Evolutionary conservation across 768 basidiomycete genomes (phyloP).

Genomic region (Heimioporus sp.): DNA sequence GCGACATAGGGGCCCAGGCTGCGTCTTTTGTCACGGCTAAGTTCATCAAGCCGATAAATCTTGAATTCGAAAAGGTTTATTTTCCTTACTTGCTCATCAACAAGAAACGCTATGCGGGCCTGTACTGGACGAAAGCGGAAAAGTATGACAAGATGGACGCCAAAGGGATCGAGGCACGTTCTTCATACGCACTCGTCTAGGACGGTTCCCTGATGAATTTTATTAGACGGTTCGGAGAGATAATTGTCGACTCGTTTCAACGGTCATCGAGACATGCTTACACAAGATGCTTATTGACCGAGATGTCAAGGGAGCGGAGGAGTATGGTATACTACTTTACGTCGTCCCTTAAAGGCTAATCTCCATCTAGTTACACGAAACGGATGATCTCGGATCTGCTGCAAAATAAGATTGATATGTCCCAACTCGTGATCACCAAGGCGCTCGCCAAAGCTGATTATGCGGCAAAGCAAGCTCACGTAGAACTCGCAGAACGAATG

Average conservation of each 20-base stretch:
- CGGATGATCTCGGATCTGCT: conserved; percentile 90
- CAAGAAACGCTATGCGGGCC: conserved; percentile 97
- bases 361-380: conserved; percentile 76
- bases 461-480: conserved; percentile 92
- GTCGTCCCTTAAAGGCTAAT: conserved; percentile 15
- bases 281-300: conserved; percentile 97
- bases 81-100: conserved; percentile 97
- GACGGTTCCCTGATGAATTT: neutral
- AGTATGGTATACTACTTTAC: conserved; percentile 47
- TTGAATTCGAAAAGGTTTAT: conserved; percentile 99
- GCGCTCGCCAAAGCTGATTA: conserved; percentile 94
- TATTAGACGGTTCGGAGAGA: conserved; percentile 92
- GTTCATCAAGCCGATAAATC: conserved; percentile 94
- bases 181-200: neutral
- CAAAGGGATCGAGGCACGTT: conserved; percentile 90
- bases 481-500: conserved; percentile 95
- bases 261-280: conserved; percentile 96
- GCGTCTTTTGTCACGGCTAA: conserved; percentile 87
- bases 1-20: conserved; percentile 75
- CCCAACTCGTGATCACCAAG: conserved; percentile 98
- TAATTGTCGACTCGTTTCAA: conserved; percentile 97
- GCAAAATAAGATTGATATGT: conserved; percentile 98
- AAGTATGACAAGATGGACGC: conserved; percentile 99
- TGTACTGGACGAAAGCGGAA: conserved; percentile 95
- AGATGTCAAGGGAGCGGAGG: conserved; percentile 91